Percentiles rank a stretch among this genome's conserved stretches.
These are phyloP conservation scores for Penicillium aurantiogriseum DNA, from an alignment of 2,329 filamentous ascomycete genomes.

Conservation along the genomic window DNA sequence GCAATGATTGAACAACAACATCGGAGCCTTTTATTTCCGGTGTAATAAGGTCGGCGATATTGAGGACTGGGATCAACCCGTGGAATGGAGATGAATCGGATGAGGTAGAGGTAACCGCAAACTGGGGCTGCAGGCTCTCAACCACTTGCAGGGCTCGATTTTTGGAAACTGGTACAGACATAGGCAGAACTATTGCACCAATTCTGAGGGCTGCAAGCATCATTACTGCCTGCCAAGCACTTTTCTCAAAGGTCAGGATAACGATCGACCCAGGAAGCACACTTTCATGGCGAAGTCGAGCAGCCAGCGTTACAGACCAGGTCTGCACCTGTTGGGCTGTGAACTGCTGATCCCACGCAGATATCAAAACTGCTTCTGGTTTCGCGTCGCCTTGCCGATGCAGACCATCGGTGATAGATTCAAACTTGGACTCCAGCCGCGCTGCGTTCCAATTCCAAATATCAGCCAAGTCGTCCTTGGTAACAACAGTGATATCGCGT, in stretches of 20 bases:
- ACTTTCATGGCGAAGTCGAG: not conserved
- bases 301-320: not conserved
- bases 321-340: not conserved
- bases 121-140: not conserved
- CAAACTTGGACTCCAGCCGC: not conserved
- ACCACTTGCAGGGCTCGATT: not conserved
- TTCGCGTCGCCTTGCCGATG: not conserved
- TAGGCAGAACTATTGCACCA: not conserved
- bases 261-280: not conserved
- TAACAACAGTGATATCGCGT: not conserved
- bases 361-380: not conserved
- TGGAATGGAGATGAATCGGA: not conserved
- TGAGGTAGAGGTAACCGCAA: not conserved
- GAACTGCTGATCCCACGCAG: not conserved
- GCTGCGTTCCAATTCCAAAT: not conserved
- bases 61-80: not conserved
- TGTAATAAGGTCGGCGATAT: not conserved
- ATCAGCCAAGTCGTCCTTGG: not conserved
- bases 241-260: not conserved
- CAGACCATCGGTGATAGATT: not conserved
- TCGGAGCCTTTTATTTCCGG: not conserved
- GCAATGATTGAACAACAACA: not conserved
- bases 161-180: not conserved
- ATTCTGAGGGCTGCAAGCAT: not conserved
- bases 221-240: not conserved